Percentiles rank a stretch among this genome's conserved stretches.
phyloP scores from a whole-genome alignment of 176 grass and related monocot genomes.

The Bonia amplexicaulis region DNA sequence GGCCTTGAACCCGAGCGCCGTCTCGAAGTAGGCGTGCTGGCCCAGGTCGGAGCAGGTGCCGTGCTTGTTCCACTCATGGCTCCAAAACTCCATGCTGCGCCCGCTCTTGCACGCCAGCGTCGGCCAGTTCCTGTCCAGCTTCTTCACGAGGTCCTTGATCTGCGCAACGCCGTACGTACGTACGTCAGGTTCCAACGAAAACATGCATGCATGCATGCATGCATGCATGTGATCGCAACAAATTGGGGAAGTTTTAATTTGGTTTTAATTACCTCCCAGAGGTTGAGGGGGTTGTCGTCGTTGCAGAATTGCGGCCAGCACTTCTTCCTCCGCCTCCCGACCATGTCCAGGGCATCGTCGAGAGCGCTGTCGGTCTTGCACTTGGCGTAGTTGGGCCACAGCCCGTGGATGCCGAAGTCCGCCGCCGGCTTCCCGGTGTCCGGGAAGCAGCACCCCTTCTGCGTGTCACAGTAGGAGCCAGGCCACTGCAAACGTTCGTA shows the following conservation, averaged over 20 bases:
- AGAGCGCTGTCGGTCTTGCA: conserved; percentile 23
- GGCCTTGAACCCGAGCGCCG: conserved; percentile 48
- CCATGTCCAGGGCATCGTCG: background rate
- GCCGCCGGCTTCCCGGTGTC: conserved; percentile 52
- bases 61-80: conserved; percentile 82
- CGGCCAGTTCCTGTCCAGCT: conserved; percentile 48
- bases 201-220: background rate
- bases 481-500: conserved; percentile 49
- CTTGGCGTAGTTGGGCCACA: conserved; percentile 74
- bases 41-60: conserved; percentile 62
- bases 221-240: background rate
- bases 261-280: background rate
- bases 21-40: conserved; percentile 56
- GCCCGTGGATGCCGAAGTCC: conserved; percentile 72
- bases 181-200: background rate
- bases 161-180: background rate
- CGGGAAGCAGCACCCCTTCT: conserved; percentile 56
- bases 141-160: conserved; percentile 46
- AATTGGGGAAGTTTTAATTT: no score
- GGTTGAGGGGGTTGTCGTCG: background rate
- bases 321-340: background rate
- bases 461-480: conserved; percentile 63
- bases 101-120: conserved; percentile 56
- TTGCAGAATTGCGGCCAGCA: conserved; percentile 48
- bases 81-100: conserved; percentile 59